phyloP scores from a whole-genome alignment of 805 yeast genomes.

The Kazachstania bromeliacearum region DNA sequence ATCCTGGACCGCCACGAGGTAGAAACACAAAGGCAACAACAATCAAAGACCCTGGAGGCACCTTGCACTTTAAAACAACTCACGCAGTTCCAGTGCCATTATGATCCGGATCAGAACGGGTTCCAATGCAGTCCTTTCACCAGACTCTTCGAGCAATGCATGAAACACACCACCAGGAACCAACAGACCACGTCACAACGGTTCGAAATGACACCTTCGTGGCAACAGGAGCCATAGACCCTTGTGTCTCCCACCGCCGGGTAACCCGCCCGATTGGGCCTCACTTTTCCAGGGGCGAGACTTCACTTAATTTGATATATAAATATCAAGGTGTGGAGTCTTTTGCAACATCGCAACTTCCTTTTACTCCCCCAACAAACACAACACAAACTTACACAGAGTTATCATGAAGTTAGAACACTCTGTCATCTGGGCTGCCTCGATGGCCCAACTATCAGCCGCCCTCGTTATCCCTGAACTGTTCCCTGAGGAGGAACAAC shows the following conservation, averaged over 20 bases:
- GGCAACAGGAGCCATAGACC: too few species aligned
- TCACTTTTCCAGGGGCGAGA: too few species aligned
- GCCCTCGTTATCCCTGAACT: constrained; percentile 59
- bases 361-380: constrained; percentile 1
- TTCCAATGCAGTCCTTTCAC: constrained; percentile 38
- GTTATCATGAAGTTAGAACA: constrained; percentile 14
- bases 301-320: too few species aligned
- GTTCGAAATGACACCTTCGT: too few species aligned
- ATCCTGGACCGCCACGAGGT: constrained; percentile 11
- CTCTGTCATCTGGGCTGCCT: constrained; percentile 28
- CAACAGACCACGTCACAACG: too few species aligned
- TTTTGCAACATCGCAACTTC: too few species aligned
- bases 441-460: constrained; percentile 33
- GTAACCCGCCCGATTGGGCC: too few species aligned
- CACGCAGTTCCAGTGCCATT: constrained; percentile 41
- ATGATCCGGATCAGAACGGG: constrained; percentile 33
- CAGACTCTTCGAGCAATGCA: constrained; percentile 38
- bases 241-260: too few species aligned
- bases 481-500: constrained; percentile 1
- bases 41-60: constrained; percentile 18
- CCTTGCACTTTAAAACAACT: constrained; percentile 32
- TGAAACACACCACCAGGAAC: too few species aligned
- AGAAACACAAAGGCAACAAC: constrained; percentile 4
- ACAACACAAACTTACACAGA: background rate
- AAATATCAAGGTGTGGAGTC: too few species aligned